Evolutionary conservation across 1,284 basidiomycete genomes (phyloP).

Genomic region (Heterobasidion irregulare): DNA sequence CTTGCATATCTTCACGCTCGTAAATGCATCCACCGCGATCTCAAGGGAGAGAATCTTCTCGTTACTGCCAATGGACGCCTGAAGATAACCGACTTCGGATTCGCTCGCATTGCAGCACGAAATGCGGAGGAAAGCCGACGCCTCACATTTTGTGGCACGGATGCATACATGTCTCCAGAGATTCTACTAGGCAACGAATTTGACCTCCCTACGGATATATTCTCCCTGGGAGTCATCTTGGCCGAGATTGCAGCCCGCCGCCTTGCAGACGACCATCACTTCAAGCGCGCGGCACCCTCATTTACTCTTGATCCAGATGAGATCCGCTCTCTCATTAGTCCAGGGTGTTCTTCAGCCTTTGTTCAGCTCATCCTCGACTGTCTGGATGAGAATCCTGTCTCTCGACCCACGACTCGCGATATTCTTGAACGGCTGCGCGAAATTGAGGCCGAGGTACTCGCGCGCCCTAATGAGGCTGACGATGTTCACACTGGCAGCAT

Average conservation of each 20-base stretch:
- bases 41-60: slow-evolving; percentile 97
- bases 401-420: slow-evolving; percentile 70
- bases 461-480: slow-evolving; percentile 53
- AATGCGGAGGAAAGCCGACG: slow-evolving; percentile 87
- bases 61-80: slow-evolving; percentile 89
- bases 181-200: slow-evolving; percentile 90
- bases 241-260: slow-evolving; percentile 86
- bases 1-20: slow-evolving; percentile 96
- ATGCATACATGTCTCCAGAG: slow-evolving; percentile 92
- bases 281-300: slow-evolving; percentile 70
- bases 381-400: slow-evolving; percentile 55
- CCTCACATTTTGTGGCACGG: slow-evolving; percentile 94
- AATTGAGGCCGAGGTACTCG: slow-evolving; percentile 77
- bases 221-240: slow-evolving; percentile 91
- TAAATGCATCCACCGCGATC: slow-evolving; percentile 80
- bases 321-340: slow-evolving; percentile 58
- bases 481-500: slow-evolving; percentile 82
- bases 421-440: slow-evolving; percentile 68
- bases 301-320: slow-evolving; percentile 79
- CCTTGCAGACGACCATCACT: slow-evolving; percentile 76
- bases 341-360: slow-evolving; percentile 76
- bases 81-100: slow-evolving; percentile 97
- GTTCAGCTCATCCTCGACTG: slow-evolving; percentile 78
- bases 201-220: slow-evolving; percentile 89
- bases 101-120: slow-evolving; percentile 86